phyloP scores from a whole-genome alignment of 768 basidiomycete genomes.

The Pleurotus tuoliensis region DNA sequence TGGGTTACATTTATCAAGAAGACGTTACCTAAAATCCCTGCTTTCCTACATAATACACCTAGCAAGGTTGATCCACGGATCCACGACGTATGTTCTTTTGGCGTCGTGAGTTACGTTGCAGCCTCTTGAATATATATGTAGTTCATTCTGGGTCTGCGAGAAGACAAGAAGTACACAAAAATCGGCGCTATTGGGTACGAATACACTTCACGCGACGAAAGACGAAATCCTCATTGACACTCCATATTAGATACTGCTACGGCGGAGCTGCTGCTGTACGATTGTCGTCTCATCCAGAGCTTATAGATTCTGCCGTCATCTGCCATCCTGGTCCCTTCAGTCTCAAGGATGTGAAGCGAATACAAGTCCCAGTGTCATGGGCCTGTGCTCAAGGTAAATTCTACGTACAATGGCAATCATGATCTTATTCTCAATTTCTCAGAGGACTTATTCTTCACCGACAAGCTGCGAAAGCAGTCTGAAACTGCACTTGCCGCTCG shows the following conservation, averaged over 20 bases:
- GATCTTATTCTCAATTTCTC: not conserved
- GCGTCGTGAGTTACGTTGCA: not conserved
- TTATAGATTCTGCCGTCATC: slow-evolving; percentile 35
- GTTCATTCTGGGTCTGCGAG: slow-evolving; percentile 28
- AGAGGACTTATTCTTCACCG: slow-evolving; percentile 38
- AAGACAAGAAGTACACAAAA: slow-evolving; percentile 35
- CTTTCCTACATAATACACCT: slow-evolving; percentile 27
- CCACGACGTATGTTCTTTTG: slow-evolving; percentile 15
- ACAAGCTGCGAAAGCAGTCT: slow-evolving; percentile 22
- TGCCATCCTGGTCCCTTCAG: slow-evolving; percentile 36
- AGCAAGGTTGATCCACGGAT: slow-evolving; percentile 26
- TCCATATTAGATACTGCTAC: slow-evolving; percentile 34
- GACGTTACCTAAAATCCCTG: slow-evolving; percentile 25
- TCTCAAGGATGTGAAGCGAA: slow-evolving; percentile 28
- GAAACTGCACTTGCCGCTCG: slow-evolving; percentile 34
- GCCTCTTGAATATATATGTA: not conserved
- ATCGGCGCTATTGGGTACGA: slow-evolving; percentile 37
- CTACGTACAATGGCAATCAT: not conserved
- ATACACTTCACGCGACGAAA: not conserved
- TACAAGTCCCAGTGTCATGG: slow-evolving; percentile 24
- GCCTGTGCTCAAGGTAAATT: slow-evolving; percentile 15
- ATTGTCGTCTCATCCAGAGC: slow-evolving; percentile 27
- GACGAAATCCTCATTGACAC: not conserved
- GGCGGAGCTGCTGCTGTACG: slow-evolving; percentile 36
- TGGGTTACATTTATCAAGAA: slow-evolving; percentile 25